Evolutionary conservation across 2,329 filamentous ascomycete species (phyloP).

Genomic region (Claviceps cyperi): DNA sequence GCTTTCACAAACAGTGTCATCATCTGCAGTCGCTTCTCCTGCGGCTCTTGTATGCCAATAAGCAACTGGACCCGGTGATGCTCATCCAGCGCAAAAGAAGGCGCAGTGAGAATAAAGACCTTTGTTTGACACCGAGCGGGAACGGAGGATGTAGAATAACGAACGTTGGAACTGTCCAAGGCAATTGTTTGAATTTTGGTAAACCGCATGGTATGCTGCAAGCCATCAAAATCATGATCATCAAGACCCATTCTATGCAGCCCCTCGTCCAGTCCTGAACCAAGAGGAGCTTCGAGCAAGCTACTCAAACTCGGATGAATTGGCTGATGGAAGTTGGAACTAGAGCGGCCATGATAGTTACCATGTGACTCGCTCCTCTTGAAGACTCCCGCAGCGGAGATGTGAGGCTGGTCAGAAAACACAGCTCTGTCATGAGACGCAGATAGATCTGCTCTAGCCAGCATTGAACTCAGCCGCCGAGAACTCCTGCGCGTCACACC

Average conservation of each 20-base stretch:
- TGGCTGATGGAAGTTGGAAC: slow-evolving; percentile 29
- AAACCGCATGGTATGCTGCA: slow-evolving; percentile 59
- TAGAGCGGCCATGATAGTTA: slow-evolving; percentile 24
- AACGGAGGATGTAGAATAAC: slow-evolving; percentile 41
- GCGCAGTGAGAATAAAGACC: slow-evolving; percentile 53
- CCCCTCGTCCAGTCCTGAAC: slow-evolving; percentile 56
- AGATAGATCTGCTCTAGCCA: slow-evolving; percentile 75
- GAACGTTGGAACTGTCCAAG: slow-evolving; percentile 44
- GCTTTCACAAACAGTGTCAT: slow-evolving; percentile 46
- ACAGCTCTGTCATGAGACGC: slow-evolving; percentile 67
- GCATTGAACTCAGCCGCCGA: slow-evolving; percentile 77
- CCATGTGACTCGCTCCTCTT: slow-evolving; percentile 60
- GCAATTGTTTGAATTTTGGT: slow-evolving; percentile 55
- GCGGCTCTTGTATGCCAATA: slow-evolving; percentile 55
- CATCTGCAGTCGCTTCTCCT: slow-evolving; percentile 53
- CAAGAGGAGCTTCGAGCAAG: slow-evolving; percentile 53
- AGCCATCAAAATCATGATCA: slow-evolving; percentile 55
- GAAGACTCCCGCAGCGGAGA: slow-evolving; percentile 26
- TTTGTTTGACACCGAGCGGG: slow-evolving; percentile 41
- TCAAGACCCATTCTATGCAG: slow-evolving; percentile 60
- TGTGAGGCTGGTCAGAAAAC: slow-evolving; percentile 53
- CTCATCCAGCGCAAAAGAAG: slow-evolving; percentile 39
- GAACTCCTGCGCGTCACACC: slow-evolving; percentile 44
- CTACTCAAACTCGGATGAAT: slow-evolving; percentile 42
- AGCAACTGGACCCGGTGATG: slow-evolving; percentile 40